Conservation (phyloP, 257 asterid species). For the Echites panduratus region DNA sequence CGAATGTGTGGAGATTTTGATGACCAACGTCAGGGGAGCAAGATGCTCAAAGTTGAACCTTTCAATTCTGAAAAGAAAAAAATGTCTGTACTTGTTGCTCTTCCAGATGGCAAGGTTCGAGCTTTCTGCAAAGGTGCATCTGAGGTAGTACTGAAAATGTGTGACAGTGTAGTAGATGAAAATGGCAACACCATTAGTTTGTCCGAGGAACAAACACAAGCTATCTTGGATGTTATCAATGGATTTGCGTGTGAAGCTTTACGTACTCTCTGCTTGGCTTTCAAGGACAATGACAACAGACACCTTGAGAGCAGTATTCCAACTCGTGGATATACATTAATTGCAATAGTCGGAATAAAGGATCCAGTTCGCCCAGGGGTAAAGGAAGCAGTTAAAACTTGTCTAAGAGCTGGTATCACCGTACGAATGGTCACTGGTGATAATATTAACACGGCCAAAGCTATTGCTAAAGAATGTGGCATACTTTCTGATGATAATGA, state of each 20-base stretch:
- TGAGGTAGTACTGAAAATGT: conserved; percentile 71
- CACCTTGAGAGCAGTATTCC: conserved; percentile 45
- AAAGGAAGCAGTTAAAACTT: conserved; percentile 73
- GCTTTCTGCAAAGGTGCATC: conserved; percentile 97
- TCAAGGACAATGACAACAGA: conserved; percentile 52
- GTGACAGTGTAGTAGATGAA: conserved; percentile 46
- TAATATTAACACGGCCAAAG: conserved; percentile 86
- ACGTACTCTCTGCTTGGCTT: conserved; percentile 92
- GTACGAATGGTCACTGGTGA: conserved; percentile 98
- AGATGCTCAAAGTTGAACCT: conserved; percentile 76
- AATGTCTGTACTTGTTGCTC: conserved; percentile 82
- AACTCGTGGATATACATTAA: conserved; percentile 64
- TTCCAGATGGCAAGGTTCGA: conserved; percentile 63
- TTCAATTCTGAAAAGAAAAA: conserved; percentile 89
- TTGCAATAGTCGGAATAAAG: conserved; percentile 83
- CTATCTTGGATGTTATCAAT: conserved; percentile 47
- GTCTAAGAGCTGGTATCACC: conserved; percentile 81
- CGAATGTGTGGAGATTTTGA: conserved; percentile 78
- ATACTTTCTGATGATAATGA: conserved; percentile 54
- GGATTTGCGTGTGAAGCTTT: conserved; percentile 71
- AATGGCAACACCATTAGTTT: conserved; percentile 55
- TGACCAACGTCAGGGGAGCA: conserved; percentile 44
- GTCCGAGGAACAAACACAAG: conserved; percentile 50
- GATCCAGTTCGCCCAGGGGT: conserved; percentile 98
- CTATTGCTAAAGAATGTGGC: conserved; percentile 96